A percentile compares a stretch with the other conserved stretches of the same genome.
phyloP scores from a whole-genome alignment of 352 stramenopile genomes.

The Phytophthora colocasiae region DNA sequence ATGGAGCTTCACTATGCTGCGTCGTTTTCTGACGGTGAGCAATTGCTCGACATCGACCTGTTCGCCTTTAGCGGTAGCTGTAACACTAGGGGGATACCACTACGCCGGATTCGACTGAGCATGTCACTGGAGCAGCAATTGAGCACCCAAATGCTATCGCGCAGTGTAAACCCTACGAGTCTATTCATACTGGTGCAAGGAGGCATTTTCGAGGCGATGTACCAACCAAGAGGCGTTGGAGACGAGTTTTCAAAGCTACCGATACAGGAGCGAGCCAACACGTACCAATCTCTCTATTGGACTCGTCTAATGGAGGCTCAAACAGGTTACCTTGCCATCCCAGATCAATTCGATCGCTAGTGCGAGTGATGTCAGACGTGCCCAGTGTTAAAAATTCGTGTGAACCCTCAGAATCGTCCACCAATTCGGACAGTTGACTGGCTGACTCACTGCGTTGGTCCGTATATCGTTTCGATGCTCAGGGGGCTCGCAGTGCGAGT shows the following conservation, averaged over 20 bases:
- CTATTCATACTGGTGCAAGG: neutral
- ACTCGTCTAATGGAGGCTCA: constrained; percentile 1
- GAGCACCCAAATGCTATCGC: neutral
- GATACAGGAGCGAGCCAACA: neutral
- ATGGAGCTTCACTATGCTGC: constrained; percentile 6
- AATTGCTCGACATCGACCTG: constrained; percentile 2
- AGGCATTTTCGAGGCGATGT: neutral
- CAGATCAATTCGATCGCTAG: no score
- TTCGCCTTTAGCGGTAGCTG: neutral
- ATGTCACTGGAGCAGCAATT: constrained; percentile 3
- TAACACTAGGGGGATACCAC: neutral
- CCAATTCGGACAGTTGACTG: neutral
- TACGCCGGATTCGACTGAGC: neutral
- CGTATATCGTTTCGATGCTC: constrained; percentile 11
- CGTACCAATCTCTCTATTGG: constrained; percentile 1
- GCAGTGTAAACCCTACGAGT: neutral
- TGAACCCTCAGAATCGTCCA: constrained; percentile 18
- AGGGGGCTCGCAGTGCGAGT: no score
- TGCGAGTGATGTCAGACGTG: constrained; percentile 5
- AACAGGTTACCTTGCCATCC: neutral
- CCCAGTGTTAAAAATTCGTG: constrained; percentile 1
- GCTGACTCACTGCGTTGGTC: neutral
- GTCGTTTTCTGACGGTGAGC: neutral
- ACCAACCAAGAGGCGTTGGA: neutral
- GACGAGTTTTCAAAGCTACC: neutral